phyloP scores from a whole-genome alignment of 768 basidiomycete genomes.

The Podaxis carcinomalis region DNA sequence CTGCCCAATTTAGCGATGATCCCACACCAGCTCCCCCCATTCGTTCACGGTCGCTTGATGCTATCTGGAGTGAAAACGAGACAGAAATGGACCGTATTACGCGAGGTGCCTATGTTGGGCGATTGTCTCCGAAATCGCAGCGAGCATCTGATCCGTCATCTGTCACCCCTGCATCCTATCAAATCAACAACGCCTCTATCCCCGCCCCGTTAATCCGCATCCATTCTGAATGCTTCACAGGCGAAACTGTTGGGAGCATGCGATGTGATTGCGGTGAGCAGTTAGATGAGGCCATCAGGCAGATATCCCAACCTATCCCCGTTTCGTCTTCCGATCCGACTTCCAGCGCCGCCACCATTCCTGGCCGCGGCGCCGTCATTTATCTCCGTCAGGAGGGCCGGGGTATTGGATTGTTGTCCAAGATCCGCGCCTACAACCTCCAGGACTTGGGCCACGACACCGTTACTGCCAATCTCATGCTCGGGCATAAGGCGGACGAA shows the following conservation, averaged over 20 bases:
- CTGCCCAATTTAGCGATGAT: slow-evolving; percentile 69
- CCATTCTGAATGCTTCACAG: slow-evolving; percentile 98
- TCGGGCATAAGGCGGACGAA: slow-evolving; percentile 93
- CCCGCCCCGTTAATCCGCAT: slow-evolving; percentile 88
- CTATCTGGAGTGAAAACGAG: slow-evolving; percentile 79
- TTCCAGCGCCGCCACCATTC: slow-evolving; percentile 41
- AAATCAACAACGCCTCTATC: slow-evolving; percentile 24
- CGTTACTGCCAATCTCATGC: slow-evolving; percentile 94
- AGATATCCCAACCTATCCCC: slow-evolving; percentile 70
- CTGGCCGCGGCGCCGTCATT: slow-evolving; percentile 87
- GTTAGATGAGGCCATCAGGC: slow-evolving; percentile 93
- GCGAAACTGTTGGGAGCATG: slow-evolving; percentile 97
- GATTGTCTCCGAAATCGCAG: slow-evolving; percentile 56
- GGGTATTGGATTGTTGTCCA: slow-evolving; percentile 93
- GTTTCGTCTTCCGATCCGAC: slow-evolving; percentile 32
- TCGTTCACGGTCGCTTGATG: slow-evolving; percentile 77
- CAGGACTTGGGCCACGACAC: slow-evolving; percentile 98
- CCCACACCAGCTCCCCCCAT: slow-evolving; percentile 53
- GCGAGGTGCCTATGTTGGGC: slow-evolving; percentile 90
- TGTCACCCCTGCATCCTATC: slow-evolving; percentile 13
- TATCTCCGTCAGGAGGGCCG: slow-evolving; percentile 98
- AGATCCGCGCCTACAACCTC: slow-evolving; percentile 95
- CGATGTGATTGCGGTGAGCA: slow-evolving; percentile 99
- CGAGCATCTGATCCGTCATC: slow-evolving; percentile 37
- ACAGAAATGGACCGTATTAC: slow-evolving; percentile 92